These are phyloP conservation scores for Mycena albidolilacea DNA, from an alignment of 768 basidiomycete species.

Conservation along the genomic window DNA sequence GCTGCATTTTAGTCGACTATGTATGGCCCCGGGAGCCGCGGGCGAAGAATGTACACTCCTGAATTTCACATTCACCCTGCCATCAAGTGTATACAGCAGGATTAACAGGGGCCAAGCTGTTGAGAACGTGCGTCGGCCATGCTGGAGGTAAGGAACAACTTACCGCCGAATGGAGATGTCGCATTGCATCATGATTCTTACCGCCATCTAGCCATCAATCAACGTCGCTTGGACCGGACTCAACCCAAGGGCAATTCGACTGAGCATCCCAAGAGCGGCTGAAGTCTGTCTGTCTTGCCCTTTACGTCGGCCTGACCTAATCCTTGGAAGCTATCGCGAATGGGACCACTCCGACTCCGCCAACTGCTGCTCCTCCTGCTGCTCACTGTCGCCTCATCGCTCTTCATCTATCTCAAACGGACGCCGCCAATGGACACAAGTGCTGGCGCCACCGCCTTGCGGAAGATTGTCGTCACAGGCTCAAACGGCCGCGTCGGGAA, in stretches of 20 bases:
- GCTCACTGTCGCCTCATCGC: constrained; percentile 14
- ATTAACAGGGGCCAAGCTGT: background rate
- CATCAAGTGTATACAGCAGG: too few species aligned
- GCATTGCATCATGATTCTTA: background rate
- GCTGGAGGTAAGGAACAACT: too few species aligned
- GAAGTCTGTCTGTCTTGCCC: too few species aligned
- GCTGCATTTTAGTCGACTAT: too few species aligned
- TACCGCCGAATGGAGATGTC: too few species aligned
- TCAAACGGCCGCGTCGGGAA: constrained; percentile 72
- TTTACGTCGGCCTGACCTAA: background rate
- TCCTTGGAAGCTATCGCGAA: background rate
- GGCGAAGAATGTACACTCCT: too few species aligned
- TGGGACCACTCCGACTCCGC: constrained; percentile 13
- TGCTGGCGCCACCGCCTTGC: background rate
- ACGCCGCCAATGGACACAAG: constrained; percentile 9
- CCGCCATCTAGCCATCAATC: background rate
- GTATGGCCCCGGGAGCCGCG: too few species aligned
- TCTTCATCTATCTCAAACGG: constrained; percentile 12
- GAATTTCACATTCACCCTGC: too few species aligned
- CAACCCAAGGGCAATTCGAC: background rate
- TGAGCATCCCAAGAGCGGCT: background rate
- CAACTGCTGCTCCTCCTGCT: constrained; percentile 29
- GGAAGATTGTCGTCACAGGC: constrained; percentile 70
- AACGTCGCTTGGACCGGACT: background rate
- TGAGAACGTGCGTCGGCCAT: background rate